Evolutionary conservation across 257 asterid genomes (phyloP).

Genomic region (Solanum paucissectum): DNA sequence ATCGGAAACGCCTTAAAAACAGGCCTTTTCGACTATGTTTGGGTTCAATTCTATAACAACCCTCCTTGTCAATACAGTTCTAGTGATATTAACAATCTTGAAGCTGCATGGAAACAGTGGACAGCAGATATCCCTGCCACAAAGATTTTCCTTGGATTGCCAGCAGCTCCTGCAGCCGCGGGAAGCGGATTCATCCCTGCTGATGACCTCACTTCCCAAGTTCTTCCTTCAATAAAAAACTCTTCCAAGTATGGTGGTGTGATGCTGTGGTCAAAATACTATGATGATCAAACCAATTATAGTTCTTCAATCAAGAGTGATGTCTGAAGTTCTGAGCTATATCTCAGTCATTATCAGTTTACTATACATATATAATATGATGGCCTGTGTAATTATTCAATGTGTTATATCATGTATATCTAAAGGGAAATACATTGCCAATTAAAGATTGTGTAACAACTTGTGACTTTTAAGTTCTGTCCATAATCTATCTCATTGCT

Average conservation of each 20-base stretch:
- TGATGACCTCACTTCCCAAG: not conserved
- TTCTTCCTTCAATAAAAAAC: not conserved
- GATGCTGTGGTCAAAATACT: conserved; percentile 1
- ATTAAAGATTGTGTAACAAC: not conserved
- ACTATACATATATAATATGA: not conserved
- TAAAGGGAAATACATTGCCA: not conserved
- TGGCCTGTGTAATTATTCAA: not conserved
- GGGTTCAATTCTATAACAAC: conserved; percentile 1
- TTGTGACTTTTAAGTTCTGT: not conserved
- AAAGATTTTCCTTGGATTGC: conserved; percentile 1
- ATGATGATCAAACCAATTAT: not conserved
- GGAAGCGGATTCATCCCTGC: conserved; percentile 4
- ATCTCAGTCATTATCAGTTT: not conserved
- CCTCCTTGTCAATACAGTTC: conserved; percentile 2
- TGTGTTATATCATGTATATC: not conserved
- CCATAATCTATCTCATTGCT: not conserved
- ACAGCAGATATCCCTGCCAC: not conserved
- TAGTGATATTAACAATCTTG: not conserved
- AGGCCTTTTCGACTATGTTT: not conserved
- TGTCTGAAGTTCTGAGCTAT: not conserved
- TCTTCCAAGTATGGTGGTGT: conserved; percentile 2
- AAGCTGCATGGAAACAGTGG: conserved; percentile 2
- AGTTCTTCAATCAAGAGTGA: conserved; percentile 2
- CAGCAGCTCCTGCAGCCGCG: not conserved
- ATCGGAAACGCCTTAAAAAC: not conserved